Evolutionary conservation across 1,139 yeast genomes (phyloP), one percentile per base, ranked within the genome.

Genomic region (Blastobotrys indianensis): DNA sequence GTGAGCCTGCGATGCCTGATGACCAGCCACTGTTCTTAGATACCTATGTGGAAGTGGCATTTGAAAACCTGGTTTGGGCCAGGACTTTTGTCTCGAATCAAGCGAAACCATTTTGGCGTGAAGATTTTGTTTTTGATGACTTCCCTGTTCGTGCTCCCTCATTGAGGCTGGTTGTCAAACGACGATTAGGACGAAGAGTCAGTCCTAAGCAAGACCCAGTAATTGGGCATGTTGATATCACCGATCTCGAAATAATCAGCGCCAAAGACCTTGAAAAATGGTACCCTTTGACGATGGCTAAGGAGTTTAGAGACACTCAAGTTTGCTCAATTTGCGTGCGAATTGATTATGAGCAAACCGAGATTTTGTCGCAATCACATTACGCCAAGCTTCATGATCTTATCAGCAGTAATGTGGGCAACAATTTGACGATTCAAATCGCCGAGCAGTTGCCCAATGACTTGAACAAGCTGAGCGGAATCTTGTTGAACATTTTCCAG

Each of bases 51-150:
- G 83, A 78, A 54, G 74, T 77, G 4, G 65, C 72, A 36, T 73
- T 75, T 72, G 75, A 78, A 71, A 75, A 75, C 4, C 65, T 70
- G 45, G 75, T 78, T 1, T 76, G 80, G 77, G 76, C 79, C 13
- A 64, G 82, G 46, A 78, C 83, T 0, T 78, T 77, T 7, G 64
- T 72, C 3, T 77, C 76, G 1, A 67, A 66, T 47, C 63, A 54
- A 7, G 54, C 57, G 12, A 70, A 73, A 46, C 81, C 81, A 11
- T 76, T 76, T 54, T 77, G 81, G 81, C 72, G 77, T 52, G 81
- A 77, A 56, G 77, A 75, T 44, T 77, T 76, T 51, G 61, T 69
- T n/a, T 69, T 77, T 8, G 76, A 73, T 10, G 60, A 59, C 32
- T 50, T 62, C 42, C 59, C 64, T 1, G 58, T 54, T 2, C 41